A percentile compares a stretch with the other conserved stretches of the same genome.
Evolutionary conservation across 495 filamentous ascomycete species (phyloP).

Genomic region (Penicillium chermesinum): DNA sequence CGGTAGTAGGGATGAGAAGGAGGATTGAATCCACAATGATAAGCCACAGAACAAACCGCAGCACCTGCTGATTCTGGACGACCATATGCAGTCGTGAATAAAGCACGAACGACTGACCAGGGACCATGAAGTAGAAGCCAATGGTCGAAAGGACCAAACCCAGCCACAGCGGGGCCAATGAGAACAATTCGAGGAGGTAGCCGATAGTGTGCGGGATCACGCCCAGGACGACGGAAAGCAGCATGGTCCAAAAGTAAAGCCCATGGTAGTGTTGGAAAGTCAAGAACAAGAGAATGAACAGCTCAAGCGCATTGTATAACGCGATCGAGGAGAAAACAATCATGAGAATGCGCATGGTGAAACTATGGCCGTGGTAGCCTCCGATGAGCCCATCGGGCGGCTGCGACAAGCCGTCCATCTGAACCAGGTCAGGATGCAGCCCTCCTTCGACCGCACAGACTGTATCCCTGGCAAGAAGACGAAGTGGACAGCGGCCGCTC

Average conservation of each 20-base stretch:
- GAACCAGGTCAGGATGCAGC: neutral
- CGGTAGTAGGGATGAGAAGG: conserved; percentile 45
- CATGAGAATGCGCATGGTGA: conserved; percentile 37
- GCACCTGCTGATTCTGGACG: conserved; percentile 37
- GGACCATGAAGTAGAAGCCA: conserved; percentile 60
- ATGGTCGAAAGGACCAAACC: conserved; percentile 38
- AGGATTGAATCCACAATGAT: conserved; percentile 52
- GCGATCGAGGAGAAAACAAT: conserved; percentile 46
- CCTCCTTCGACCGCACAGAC: neutral
- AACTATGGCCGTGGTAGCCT: conserved; percentile 26
- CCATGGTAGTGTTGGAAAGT: conserved; percentile 45
- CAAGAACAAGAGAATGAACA: conserved; percentile 44
- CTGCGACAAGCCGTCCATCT: conserved; percentile 14
- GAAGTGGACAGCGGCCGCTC: no score
- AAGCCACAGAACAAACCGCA: conserved; percentile 50
- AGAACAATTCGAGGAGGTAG: conserved; percentile 51
- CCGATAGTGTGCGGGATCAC: conserved; percentile 52
- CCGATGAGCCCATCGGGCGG: conserved; percentile 33
- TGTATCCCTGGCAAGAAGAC: no score
- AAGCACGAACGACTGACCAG: conserved; percentile 61
- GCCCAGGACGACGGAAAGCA: conserved; percentile 39
- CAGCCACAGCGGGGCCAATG: conserved; percentile 32
- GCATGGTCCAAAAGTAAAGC: conserved; percentile 48
- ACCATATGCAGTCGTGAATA: conserved; percentile 63
- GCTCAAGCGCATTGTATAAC: conserved; percentile 49